Evolutionary conservation across 257 asterid genomes (phyloP).

Genomic region (Solanum sejunctum): DNA sequence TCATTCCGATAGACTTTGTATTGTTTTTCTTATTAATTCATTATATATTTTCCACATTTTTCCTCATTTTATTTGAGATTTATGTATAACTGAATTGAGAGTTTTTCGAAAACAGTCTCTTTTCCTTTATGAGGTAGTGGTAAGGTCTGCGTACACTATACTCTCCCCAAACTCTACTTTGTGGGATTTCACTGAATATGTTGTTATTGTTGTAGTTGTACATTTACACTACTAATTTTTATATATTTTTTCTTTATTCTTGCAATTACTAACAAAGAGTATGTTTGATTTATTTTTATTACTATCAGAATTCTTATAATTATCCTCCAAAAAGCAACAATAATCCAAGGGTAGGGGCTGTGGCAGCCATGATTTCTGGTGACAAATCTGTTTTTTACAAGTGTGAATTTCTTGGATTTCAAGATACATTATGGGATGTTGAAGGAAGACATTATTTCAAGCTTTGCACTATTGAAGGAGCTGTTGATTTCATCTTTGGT

Average conservation of each 20-base stretch:
- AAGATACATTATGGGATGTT: slow-evolving; percentile 70
- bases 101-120: no score
- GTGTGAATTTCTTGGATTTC: slow-evolving; percentile 47
- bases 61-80: no score
- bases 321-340: slow-evolving; percentile 12
- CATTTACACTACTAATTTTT: not conserved
- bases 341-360: slow-evolving; percentile 21
- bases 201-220: no score
- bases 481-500: slow-evolving; percentile 74
- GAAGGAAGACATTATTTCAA: slow-evolving; percentile 59
- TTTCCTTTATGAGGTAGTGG: no score
- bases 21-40: no score
- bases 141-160: no score
- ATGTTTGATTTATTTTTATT: not conserved
- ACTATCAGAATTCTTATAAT: slow-evolving; percentile 51
- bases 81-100: no score
- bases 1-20: no score
- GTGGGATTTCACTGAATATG: no score
- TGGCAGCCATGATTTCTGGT: slow-evolving; percentile 47
- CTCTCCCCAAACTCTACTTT: no score
- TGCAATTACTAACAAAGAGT: not conserved
- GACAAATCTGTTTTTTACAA: slow-evolving; percentile 41
- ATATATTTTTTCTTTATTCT: no score
- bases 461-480: slow-evolving; percentile 45
- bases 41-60: no score